A percentile compares a stretch with the other conserved stretches of the same genome.
phyloP scores from a whole-genome alignment of 192 early-diverging fungal genomes.

The Mortierella claussenii region DNA sequence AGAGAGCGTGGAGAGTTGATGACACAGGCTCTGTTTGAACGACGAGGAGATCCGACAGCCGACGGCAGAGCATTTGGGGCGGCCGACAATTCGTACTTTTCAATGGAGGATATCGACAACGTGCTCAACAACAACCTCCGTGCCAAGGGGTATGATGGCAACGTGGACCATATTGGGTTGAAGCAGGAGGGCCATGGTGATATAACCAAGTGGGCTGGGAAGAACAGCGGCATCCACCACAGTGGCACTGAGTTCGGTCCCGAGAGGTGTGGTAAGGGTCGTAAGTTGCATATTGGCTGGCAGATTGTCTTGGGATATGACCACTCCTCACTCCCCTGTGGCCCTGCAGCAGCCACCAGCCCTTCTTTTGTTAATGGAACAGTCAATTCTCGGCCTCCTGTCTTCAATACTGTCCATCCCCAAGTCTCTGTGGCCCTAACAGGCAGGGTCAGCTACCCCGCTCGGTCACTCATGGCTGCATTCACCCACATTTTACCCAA shows the following conservation, averaged over 20 bases:
- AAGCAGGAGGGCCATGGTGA: constrained; percentile 22
- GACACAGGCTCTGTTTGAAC: neutral
- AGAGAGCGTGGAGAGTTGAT: neutral
- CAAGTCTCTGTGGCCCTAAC: neutral
- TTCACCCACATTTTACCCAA: constrained; percentile 22
- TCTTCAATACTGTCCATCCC: neutral
- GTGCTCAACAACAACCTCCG: constrained; percentile 26
- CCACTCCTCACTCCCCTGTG: no score
- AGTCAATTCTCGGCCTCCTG: neutral
- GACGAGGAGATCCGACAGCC: neutral
- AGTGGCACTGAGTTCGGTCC: neutral
- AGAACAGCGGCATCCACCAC: neutral
- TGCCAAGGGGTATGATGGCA: constrained; percentile 10
- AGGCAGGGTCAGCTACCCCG: neutral
- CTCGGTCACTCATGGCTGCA: constrained; percentile 22
- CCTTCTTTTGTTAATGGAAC: no score
- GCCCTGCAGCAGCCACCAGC: no score
- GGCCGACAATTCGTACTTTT: constrained; percentile 1
- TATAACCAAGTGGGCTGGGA: neutral
- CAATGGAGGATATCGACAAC: neutral
- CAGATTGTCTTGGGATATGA: constrained; percentile 12
- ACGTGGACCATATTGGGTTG: constrained; percentile 23
- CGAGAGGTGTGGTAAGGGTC: neutral
- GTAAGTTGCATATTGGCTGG: constrained; percentile 35
- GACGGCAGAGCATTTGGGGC: neutral